A percentile compares a stretch with the other conserved stretches of the same genome.
Conservation (phyloP, 371 early-diverging fungal species). For the Syncephalis plumigaleata region DNA sequence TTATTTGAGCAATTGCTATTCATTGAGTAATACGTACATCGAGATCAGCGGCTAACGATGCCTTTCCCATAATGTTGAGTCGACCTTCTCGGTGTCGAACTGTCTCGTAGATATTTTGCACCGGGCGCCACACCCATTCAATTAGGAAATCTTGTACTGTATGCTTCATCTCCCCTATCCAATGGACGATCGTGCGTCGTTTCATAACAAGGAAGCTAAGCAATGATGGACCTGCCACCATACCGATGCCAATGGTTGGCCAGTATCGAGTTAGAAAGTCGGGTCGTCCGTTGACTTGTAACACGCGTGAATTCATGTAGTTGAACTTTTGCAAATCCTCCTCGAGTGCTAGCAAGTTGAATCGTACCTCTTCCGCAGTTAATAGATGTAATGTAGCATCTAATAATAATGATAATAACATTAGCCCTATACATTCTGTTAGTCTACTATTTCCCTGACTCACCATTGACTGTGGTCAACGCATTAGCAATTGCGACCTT, state of each 20-base stretch:
- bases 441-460: background rate
- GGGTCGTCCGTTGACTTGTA: conserved; percentile 19
- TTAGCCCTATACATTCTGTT: background rate
- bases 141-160: conserved; percentile 34
- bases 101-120: conserved; percentile 59
- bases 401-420: background rate
- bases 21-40: conserved; percentile 22
- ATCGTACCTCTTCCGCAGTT: background rate
- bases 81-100: conserved; percentile 61
- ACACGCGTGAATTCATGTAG: background rate
- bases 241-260: conserved; percentile 21
- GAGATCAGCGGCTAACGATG: conserved; percentile 60
- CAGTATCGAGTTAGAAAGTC: conserved; percentile 30
- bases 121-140: conserved; percentile 70
- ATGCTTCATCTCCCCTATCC: conserved; percentile 21
- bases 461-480: background rate
- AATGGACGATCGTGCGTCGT: conserved; percentile 25
- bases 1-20: background rate
- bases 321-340: background rate
- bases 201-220: conserved; percentile 5
- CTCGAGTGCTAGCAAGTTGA: background rate
- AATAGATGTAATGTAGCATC: background rate
- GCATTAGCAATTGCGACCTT: background rate
- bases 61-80: conserved; percentile 54
- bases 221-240: conserved; percentile 1